These are phyloP conservation scores for Neurospora discreta DNA, from an alignment of 495 filamentous ascomycete genomes.

Conservation along the genomic window DNA sequence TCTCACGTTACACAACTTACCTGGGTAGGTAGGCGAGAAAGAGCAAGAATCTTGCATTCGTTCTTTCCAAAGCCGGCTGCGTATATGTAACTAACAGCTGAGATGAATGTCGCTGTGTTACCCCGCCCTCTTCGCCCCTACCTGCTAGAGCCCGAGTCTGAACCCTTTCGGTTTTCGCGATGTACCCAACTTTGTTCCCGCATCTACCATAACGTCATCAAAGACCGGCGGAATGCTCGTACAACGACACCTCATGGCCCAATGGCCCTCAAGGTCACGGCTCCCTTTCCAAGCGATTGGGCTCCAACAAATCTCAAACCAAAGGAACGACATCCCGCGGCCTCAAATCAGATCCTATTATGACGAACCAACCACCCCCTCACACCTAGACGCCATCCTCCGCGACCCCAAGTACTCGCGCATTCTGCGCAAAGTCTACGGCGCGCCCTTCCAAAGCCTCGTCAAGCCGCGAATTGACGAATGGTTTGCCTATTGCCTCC, in stretches of 20 bases:
- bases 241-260: neutral
- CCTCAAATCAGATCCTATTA: neutral
- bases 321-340: no score
- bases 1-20: neutral
- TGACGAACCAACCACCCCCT: neutral
- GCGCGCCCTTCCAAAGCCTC: neutral
- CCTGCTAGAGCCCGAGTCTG: neutral
- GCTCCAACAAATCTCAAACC: no score
- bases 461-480: neutral
- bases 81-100: no score
- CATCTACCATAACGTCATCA: neutral
- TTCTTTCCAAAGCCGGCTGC: no score
- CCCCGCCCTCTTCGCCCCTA: neutral
- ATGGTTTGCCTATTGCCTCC: neutral
- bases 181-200: neutral
- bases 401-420: neutral
- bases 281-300: neutral
- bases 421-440: neutral
- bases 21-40: neutral
- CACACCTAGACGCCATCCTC: neutral
- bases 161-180: neutral
- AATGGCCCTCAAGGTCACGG: neutral
- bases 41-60: neutral
- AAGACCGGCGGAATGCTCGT: neutral
- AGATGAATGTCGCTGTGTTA: no score